phyloP scores from a whole-genome alignment of 1,284 basidiomycete species.

The Puccinia novopanici region DNA sequence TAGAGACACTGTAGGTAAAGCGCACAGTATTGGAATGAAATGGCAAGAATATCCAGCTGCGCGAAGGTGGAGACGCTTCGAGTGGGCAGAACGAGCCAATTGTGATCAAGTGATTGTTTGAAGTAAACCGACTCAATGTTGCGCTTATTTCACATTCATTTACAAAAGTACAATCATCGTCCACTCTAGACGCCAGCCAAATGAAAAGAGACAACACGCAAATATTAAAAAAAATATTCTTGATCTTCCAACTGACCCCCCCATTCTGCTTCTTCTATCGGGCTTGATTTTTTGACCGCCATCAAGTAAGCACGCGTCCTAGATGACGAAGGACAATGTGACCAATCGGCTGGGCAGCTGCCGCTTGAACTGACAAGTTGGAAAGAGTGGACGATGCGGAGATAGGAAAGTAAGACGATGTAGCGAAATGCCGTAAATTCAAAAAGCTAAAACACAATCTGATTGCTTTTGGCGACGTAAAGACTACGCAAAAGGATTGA shows the following conservation, averaged over 20 bases:
- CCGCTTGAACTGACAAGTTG: not conserved
- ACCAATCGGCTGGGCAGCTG: not conserved
- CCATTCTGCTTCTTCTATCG: not conserved
- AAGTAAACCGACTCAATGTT: slow-evolving; percentile 52
- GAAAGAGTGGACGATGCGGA: not conserved
- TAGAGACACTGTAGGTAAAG: no score
- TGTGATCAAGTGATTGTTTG: no score
- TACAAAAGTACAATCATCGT: slow-evolving; percentile 28
- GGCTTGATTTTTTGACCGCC: not conserved
- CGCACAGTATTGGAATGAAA: no score
- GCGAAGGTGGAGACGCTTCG: not conserved
- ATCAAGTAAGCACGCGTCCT: not conserved
- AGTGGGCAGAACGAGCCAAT: not conserved
- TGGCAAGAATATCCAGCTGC: no score
- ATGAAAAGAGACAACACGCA: slow-evolving; percentile 5
- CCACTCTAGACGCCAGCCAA: not conserved
- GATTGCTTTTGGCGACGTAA: not conserved
- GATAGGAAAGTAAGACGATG: not conserved
- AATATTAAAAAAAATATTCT: not conserved
- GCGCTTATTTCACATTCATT: slow-evolving; percentile 47
- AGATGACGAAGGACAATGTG: not conserved
- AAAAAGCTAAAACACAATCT: not conserved
- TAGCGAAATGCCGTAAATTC: not conserved
- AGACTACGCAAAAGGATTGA: slow-evolving; percentile 30
- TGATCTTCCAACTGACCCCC: not conserved